Percentiles rank a stretch among this genome's conserved stretches.
phyloP scores from a whole-genome alignment of 2,329 filamentous ascomycete genomes.

The Hortaea werneckii region DNA sequence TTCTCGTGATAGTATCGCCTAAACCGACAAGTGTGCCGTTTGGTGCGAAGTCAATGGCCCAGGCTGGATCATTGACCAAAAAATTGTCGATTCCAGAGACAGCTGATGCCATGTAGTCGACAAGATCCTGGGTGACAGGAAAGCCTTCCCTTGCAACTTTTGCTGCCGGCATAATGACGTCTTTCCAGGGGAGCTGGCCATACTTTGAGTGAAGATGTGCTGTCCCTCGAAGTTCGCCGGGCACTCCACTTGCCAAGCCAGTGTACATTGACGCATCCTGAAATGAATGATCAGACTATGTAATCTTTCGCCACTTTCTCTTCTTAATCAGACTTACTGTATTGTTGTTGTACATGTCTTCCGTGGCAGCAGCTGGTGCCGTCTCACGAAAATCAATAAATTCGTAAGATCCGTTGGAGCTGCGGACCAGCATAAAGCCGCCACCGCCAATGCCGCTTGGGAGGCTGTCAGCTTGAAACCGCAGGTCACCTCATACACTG shows the following conservation, averaged over 20 bases:
- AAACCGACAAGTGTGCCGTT: conserved; percentile 61
- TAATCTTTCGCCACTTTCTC: no score
- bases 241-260: conserved; percentile 46
- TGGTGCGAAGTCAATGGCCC: conserved; percentile 82
- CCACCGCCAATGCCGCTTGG: conserved; percentile 67
- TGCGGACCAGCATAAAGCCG: conserved; percentile 71
- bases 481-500: no score
- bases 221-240: conserved; percentile 67
- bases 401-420: conserved; percentile 67
- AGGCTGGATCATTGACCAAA: conserved; percentile 62
- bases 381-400: conserved; percentile 84
- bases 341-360: conserved; percentile 78
- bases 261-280: conserved; percentile 49
- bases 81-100: conserved; percentile 49
- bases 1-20: conserved; percentile 70
- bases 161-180: conserved; percentile 64
- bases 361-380: conserved; percentile 67
- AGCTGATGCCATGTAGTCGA: conserved; percentile 58
- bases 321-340: conserved; percentile 7
- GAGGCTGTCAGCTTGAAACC: no score
- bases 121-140: conserved; percentile 59
- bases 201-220: conserved; percentile 67
- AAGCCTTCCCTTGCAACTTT: conserved; percentile 66
- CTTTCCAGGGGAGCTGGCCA: conserved; percentile 46
- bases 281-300: no score